phyloP scores from a whole-genome alignment of 176 grass and related monocot species.

The Elymus sibiricus region DNA sequence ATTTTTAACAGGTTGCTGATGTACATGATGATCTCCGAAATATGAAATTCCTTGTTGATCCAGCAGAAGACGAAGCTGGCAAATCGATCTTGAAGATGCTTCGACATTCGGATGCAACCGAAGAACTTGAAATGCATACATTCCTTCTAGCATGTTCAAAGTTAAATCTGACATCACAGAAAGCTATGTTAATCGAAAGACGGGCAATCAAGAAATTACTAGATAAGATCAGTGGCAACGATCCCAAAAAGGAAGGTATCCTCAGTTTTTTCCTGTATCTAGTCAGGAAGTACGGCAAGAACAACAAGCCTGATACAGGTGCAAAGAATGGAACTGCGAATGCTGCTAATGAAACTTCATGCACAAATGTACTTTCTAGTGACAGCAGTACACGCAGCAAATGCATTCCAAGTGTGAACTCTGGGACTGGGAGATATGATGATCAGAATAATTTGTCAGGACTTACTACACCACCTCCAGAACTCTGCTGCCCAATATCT shows the following conservation, averaged over 20 bases:
- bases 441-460: conserved; percentile 25
- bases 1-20: conserved; percentile 53
- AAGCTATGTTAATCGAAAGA: conserved; percentile 87
- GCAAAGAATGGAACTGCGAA: conserved; percentile 17
- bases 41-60: conserved; percentile 69
- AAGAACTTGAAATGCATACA: conserved; percentile 69
- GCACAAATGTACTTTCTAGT: not conserved
- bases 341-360: not conserved
- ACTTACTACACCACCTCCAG: conserved; percentile 45
- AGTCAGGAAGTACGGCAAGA: conserved; percentile 80
- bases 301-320: conserved; percentile 31
- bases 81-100: conserved; percentile 69
- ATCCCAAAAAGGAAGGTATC: conserved; percentile 65
- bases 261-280: conserved; percentile 65
- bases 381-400: conserved; percentile 10
- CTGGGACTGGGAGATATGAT: conserved; percentile 15
- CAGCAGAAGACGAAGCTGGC: conserved; percentile 60
- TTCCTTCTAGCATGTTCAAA: conserved; percentile 67
- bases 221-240: conserved; percentile 49
- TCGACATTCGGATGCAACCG: conserved; percentile 38
- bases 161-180: conserved; percentile 68
- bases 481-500: conserved; percentile 89
- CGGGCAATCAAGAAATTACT: conserved; percentile 72
- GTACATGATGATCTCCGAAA: conserved; percentile 61
- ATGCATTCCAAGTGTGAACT: conserved; percentile 10